Base-by-base conservation (phyloP, 169 alveolate species). In the Neospora caninum region DNA sequence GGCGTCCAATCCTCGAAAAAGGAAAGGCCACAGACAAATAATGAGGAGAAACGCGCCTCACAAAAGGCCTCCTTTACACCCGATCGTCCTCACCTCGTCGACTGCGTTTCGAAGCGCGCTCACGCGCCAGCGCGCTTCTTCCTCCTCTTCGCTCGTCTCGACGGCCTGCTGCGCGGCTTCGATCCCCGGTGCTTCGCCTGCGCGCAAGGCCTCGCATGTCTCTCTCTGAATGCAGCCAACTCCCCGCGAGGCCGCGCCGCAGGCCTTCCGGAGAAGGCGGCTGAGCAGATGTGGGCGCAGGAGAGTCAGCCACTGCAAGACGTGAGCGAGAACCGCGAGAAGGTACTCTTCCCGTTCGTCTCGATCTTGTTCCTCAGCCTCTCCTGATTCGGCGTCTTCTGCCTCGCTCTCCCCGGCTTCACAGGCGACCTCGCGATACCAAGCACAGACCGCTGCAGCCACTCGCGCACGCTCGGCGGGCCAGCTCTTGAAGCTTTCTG, bases 211-310 rank as follows among this genome's bases (percentile, higher is more conserved):
- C 58, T 13, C 13, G 58, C 22, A 4, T 27, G 73, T 64, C 73
- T 64, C 73, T 64, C n/a, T 27, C 73, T 22, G 73, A 64, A 1
- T n/a, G n/a, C n/a, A n/a, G n/a, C n/a, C n/a, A n/a, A n/a, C n/a
- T n/a, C n/a, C n/a, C n/a, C n/a, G n/a, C n/a, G n/a, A n/a, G n/a
- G n/a, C n/a, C n/a, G n/a, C 73, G 16, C 16, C 34, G 31, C n/a
- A 29, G 34, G 73, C 34, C 73, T 22, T 29, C n/a, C 34, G n/a
- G 73, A 27, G 73, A 64, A 10, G 34, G 25, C 73, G 25, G 73
- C 73, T 64, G 73, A 78, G 86, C 39, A 78, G 42, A 20, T 78
- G 86, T 18, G 86, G 86, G 29, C 86, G 86, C 1, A 78, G 86
- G 86, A 78, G 39, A 20, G 31, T 25, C 29, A 78, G n/a, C 86